These are phyloP conservation scores for Ustilago vetiveriae DNA, from an alignment of 1,284 basidiomycete genomes.

Conservation along the genomic window DNA sequence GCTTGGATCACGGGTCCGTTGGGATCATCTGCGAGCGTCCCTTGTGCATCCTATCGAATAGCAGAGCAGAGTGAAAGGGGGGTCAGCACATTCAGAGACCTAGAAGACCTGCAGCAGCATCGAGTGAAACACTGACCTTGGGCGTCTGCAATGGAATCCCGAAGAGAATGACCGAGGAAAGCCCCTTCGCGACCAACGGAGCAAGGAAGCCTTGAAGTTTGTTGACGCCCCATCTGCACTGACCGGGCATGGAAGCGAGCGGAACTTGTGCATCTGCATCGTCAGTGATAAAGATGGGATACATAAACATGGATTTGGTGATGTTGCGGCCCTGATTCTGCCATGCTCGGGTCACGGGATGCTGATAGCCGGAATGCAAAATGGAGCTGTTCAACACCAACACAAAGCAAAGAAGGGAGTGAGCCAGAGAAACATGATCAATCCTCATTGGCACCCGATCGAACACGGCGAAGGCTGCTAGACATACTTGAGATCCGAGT, in stretches of 20 bases:
- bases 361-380: constrained; percentile 61
- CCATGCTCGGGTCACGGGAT: constrained; percentile 56
- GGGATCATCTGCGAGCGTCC: constrained; percentile 88
- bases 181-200: constrained; percentile 87
- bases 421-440: too few relatives aligned
- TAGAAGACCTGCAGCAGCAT: too few relatives aligned
- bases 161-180: constrained; percentile 92
- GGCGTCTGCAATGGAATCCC: constrained; percentile 86
- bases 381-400: constrained; percentile 26
- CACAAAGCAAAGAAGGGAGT: not conserved
- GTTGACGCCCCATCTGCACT: constrained; percentile 84
- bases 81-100: not conserved
- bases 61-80: not conserved
- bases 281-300: constrained; percentile 66
- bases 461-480: too few relatives aligned
- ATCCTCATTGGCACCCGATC: too few relatives aligned
- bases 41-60: constrained; percentile 79
- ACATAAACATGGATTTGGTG: constrained; percentile 65
- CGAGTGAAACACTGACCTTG: constrained; percentile 79
- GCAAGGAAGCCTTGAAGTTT: constrained; percentile 85
- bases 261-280: constrained; percentile 50
- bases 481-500: constrained; percentile 44
- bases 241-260: constrained; percentile 61
- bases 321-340: constrained; percentile 54
- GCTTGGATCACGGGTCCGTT: constrained; percentile 91